A percentile compares a stretch with the other conserved stretches of the same genome.
phyloP scores from a whole-genome alignment of 1,139 yeast genomes.

The Protomyces lactucae-debilis region DNA sequence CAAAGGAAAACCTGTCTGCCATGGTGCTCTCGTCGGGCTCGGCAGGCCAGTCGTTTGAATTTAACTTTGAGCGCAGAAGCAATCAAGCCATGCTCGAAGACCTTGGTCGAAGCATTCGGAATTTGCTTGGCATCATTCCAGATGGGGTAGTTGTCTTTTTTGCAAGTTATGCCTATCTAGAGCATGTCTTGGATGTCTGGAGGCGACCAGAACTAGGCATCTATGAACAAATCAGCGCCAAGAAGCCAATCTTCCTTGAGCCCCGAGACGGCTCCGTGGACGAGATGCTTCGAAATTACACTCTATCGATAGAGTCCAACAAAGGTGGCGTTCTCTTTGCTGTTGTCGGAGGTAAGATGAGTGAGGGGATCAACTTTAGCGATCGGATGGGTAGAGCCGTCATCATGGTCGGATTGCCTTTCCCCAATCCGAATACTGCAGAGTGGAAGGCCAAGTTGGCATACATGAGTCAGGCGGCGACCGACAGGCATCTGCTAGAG shows the following conservation, averaged over 20 bases:
- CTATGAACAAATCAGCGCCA: constrained; percentile 1
- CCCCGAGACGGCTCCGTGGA: constrained; percentile 46
- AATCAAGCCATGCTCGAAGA: constrained; percentile 46
- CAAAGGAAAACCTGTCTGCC: constrained; percentile 61
- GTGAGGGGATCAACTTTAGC: constrained; percentile 91
- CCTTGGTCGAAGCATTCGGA: constrained; percentile 51
- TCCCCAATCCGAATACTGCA: constrained; percentile 78
- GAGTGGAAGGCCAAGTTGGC: constrained; percentile 71
- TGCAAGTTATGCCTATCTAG: constrained; percentile 75
- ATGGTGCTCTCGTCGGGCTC: constrained; percentile 47
- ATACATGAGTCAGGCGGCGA: constrained; percentile 44
- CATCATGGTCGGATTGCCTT: constrained; percentile 83
- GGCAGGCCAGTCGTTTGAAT: constrained; percentile 47
- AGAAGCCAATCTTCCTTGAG: constrained; percentile 38
- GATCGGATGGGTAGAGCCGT: constrained; percentile 84
- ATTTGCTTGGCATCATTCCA: constrained; percentile 52
- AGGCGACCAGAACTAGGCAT: constrained; percentile 33
- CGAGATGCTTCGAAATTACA: constrained; percentile 50
- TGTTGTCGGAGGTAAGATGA: constrained; percentile 89
- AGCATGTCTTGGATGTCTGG: constrained; percentile 53
- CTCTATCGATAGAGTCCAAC: constrained; percentile 35
- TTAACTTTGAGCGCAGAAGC: constrained; percentile 63
- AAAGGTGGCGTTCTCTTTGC: constrained; percentile 68
- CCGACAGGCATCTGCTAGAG: background rate
- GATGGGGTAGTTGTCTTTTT: constrained; percentile 71